Percentiles rank a stretch among this genome's conserved stretches.
phyloP scores from a whole-genome alignment of 352 stramenopile genomes.

The Pythium sukuiense region DNA sequence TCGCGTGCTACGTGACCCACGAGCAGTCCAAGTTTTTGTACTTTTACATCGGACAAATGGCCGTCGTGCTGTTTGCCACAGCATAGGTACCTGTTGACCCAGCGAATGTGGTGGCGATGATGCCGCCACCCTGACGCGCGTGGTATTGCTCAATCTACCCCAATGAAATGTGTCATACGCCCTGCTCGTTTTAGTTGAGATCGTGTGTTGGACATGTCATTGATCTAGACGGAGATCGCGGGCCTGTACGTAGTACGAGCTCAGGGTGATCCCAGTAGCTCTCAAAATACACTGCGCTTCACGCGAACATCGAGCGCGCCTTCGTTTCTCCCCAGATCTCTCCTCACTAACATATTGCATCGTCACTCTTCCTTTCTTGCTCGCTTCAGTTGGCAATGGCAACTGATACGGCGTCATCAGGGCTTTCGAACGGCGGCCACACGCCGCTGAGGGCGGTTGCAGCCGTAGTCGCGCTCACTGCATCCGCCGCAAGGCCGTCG shows the following conservation, averaged over 20 bases:
- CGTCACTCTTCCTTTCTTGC: neutral
- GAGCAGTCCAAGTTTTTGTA: constrained; percentile 95
- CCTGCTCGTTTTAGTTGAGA: too few relatives aligned
- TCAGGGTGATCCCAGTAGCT: neutral
- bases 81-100: constrained; percentile 14
- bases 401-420: neutral
- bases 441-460: constrained; percentile 10
- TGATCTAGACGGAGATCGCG: too few relatives aligned
- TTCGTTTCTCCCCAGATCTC: too few relatives aligned
- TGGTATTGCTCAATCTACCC: neutral
- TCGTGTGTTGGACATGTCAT: too few relatives aligned
- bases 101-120: neutral
- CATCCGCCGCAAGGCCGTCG: constrained; percentile 9
- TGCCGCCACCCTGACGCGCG: neutral
- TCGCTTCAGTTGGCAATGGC: constrained; percentile 5
- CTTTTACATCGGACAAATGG: constrained; percentile 96
- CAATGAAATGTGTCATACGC: neutral
- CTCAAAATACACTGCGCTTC: neutral
- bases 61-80: constrained; percentile 91
- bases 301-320: too few relatives aligned
- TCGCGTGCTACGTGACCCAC: constrained; percentile 93
- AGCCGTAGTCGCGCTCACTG: constrained; percentile 17
- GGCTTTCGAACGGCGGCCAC: neutral
- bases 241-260: too few relatives aligned
- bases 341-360: neutral